Percentiles rank a stretch among this genome's conserved stretches.
phyloP scores from a whole-genome alignment of 768 basidiomycete species.

The Cystofilobasidium ferigula region DNA sequence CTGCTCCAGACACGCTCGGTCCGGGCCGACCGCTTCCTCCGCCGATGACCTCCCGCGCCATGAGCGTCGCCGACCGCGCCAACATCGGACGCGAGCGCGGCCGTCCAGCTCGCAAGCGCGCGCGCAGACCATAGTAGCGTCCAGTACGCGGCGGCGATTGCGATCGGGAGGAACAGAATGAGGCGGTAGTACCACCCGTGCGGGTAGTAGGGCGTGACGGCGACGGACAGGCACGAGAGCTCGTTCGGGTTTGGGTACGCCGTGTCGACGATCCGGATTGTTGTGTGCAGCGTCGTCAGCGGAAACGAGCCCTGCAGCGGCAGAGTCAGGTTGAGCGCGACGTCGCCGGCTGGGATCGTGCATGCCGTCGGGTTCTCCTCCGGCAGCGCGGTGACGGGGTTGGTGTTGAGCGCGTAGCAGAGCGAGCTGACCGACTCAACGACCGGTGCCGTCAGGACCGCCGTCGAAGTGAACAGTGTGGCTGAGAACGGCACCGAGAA shows the following conservation, averaged over 20 bases:
- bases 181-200: constrained; percentile 42
- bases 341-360: constrained; percentile 63
- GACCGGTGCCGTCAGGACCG: constrained; percentile 60
- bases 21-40: constrained; percentile 26
- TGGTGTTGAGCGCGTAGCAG: constrained; percentile 71
- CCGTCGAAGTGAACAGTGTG: constrained; percentile 22
- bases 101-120: constrained; percentile 62
- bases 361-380: constrained; percentile 48
- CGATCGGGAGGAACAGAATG: constrained; percentile 49
- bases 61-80: constrained; percentile 48
- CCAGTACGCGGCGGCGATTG: constrained; percentile 70
- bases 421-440: constrained; percentile 62
- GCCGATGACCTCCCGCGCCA: constrained; percentile 23
- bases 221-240: constrained; percentile 67
- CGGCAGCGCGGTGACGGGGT: constrained; percentile 38
- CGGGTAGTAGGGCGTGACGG: constrained; percentile 53
- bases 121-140: constrained; percentile 49
- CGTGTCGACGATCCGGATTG: constrained; percentile 79
- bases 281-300: constrained; percentile 72
- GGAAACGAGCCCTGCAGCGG: constrained; percentile 57
- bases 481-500: not conserved
- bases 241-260: constrained; percentile 50
- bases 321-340: constrained; percentile 62
- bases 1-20: constrained; percentile 47
- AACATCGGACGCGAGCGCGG: constrained; percentile 52